These are phyloP conservation scores for Eimeria brunetti DNA, from an alignment of 169 alveolate genomes.

Conservation along the genomic window DNA sequence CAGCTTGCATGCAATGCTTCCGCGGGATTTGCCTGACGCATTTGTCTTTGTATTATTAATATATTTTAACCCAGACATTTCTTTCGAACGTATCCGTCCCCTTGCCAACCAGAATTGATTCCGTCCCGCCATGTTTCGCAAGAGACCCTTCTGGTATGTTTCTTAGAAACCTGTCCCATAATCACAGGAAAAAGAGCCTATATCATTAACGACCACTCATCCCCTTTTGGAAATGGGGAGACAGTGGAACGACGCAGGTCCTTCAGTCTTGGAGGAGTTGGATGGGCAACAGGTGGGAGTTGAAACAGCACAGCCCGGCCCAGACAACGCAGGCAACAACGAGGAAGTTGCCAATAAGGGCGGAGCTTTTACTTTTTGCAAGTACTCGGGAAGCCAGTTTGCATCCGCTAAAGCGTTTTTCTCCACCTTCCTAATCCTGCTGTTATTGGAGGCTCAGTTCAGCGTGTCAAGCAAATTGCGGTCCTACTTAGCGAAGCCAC, in stretches of 20 bases:
- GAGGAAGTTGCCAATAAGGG: background rate
- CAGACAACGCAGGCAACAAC: background rate
- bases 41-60: too few species aligned
- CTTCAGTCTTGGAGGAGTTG: background rate
- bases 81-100: too few species aligned
- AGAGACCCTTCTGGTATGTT: too few species aligned
- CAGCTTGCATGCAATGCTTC: too few species aligned
- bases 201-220: background rate
- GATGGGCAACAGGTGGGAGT: background rate
- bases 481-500: background rate
- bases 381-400: background rate
- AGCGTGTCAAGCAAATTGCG: background rate
- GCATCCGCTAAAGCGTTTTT: background rate
- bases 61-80: too few species aligned
- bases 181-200: background rate
- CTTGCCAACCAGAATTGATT: too few species aligned
- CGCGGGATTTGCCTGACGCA: too few species aligned
- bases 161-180: too few species aligned
- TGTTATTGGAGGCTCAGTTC: background rate
- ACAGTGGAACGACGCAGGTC: background rate
- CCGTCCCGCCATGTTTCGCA: too few species aligned
- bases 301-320: background rate
- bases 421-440: background rate
- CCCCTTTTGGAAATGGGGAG: background rate
- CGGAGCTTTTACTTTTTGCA: background rate